phyloP scores from a whole-genome alignment of 2,329 filamentous ascomycete species.

The Alternaria burnsii region DNA sequence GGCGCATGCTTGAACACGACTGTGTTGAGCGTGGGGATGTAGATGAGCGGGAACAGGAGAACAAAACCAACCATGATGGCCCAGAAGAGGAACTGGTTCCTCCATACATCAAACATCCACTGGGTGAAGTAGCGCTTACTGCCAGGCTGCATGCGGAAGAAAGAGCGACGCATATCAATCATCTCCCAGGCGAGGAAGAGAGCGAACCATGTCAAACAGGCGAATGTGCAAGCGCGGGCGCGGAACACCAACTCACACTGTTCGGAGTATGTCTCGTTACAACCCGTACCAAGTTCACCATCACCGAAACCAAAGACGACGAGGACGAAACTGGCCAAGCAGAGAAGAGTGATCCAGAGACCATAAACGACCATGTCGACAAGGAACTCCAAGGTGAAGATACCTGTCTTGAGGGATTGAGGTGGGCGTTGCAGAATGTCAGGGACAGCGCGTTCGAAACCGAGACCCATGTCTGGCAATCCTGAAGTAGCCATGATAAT shows the following conservation, averaged over 20 bases:
- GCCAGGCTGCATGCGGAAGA: constrained; percentile 76
- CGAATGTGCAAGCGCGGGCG: constrained; percentile 76
- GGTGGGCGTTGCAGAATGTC: constrained; percentile 85
- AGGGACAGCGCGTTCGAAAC: constrained; percentile 76
- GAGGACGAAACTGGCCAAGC: constrained; percentile 47
- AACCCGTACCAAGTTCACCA: constrained; percentile 44
- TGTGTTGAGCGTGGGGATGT: constrained; percentile 73
- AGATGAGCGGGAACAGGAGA: constrained; percentile 60
- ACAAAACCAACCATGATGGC: constrained; percentile 55
- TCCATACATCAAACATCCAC: constrained; percentile 73
- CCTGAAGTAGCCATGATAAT: constrained; percentile 91
- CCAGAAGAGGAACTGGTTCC: constrained; percentile 70
- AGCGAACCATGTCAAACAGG: constrained; percentile 77
- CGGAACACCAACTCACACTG: constrained; percentile 49
- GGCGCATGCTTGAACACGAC: constrained; percentile 71
- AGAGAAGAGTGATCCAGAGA: constrained; percentile 43
- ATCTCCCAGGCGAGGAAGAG: constrained; percentile 83
- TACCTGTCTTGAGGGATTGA: constrained; percentile 58
- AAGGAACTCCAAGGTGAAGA: constrained; percentile 51
- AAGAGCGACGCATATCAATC: constrained; percentile 74
- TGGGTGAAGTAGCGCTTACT: constrained; percentile 60
- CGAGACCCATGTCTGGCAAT: constrained; percentile 81
- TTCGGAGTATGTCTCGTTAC: constrained; percentile 46
- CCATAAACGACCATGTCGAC: constrained; percentile 52
- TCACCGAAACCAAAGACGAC: constrained; percentile 48